Evolutionary conservation across 495 filamentous ascomycete species (phyloP).

Genomic region (Astrocystis sublimbata): DNA sequence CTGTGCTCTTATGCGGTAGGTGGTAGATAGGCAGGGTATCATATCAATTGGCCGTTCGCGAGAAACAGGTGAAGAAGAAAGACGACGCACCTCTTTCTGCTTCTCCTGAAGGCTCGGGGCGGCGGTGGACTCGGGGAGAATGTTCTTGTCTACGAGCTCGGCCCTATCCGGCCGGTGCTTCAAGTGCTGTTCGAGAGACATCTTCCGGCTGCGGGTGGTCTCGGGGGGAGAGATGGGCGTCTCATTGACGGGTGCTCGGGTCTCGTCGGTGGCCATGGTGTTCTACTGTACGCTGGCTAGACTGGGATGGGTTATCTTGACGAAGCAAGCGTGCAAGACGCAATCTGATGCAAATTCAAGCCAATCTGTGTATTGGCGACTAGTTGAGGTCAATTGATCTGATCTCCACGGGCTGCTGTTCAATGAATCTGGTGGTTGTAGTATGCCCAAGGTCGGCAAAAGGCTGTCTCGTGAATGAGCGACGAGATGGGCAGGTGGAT

Average conservation of each 20-base stretch:
- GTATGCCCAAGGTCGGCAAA: neutral
- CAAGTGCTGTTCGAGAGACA: conserved; percentile 87
- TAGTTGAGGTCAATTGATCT: neutral
- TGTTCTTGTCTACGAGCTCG: conserved; percentile 87
- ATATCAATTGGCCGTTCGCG: neutral
- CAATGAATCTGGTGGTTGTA: neutral
- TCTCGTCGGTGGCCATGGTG: conserved; percentile 42
- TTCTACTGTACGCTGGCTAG: neutral
- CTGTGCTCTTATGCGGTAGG: neutral
- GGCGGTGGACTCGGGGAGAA: conserved; percentile 73
- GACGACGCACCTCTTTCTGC: conserved; percentile 60
- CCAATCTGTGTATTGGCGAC: neutral
- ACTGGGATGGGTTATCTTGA: no score
- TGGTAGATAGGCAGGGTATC: no score
- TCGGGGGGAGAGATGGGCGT: conserved; percentile 66
- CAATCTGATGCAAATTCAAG: no score
- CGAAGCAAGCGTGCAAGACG: no score
- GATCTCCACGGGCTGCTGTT: neutral
- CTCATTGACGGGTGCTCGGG: conserved; percentile 50
- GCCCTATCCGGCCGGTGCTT: conserved; percentile 74
- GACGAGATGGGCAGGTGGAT: conserved; percentile 4
- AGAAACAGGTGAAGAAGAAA: neutral
- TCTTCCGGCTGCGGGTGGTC: conserved; percentile 62
- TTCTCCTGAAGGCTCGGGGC: conserved; percentile 75
- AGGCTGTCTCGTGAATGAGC: neutral